Percentiles rank a stretch among this genome's conserved stretches.
These are phyloP conservation scores for Chaetomidium leptoderma DNA, from an alignment of 495 filamentous ascomycete species.

Conservation along the genomic window DNA sequence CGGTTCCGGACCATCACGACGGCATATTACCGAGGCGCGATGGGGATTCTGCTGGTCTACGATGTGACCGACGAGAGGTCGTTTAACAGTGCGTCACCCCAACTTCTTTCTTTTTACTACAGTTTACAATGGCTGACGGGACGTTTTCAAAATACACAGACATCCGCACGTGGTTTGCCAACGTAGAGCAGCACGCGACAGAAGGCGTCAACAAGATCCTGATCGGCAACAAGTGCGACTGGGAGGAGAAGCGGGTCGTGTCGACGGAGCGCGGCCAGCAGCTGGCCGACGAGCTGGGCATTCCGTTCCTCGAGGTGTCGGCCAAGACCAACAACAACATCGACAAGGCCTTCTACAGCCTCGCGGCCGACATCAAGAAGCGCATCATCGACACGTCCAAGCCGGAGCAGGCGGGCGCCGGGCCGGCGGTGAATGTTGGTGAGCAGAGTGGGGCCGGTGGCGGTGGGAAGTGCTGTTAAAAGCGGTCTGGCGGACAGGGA, in stretches of 20 bases:
- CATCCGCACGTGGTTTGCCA: constrained; percentile 98
- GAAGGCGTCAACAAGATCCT: constrained; percentile 99
- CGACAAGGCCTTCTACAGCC: constrained; percentile 95
- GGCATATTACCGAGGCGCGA: constrained; percentile 95
- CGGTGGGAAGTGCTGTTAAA: constrained; percentile 90
- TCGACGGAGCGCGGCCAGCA: constrained; percentile 90
- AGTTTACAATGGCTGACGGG: neutral
- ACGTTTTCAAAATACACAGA: constrained; percentile 55
- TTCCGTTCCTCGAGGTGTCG: constrained; percentile 97
- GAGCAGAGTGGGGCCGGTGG: constrained; percentile 54
- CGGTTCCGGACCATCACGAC: constrained; percentile 98
- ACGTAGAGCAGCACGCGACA: constrained; percentile 98
- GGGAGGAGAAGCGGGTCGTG: constrained; percentile 96
- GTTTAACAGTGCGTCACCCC: constrained; percentile 78
- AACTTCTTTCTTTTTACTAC: neutral
- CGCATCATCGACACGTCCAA: constrained; percentile 81
- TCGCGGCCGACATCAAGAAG: constrained; percentile 98
- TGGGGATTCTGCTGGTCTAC: constrained; percentile 97
- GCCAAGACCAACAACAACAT: constrained; percentile 99
- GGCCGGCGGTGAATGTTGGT: constrained; percentile 65
- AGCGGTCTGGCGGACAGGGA: constrained; percentile 4
- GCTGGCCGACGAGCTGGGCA: constrained; percentile 91
- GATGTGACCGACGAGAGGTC: constrained; percentile 97
- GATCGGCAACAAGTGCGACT: constrained; percentile 99
- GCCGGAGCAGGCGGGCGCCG: constrained; percentile 59